A percentile compares a stretch with the other conserved stretches of the same genome.
These are phyloP conservation scores for Linnemannia elongata DNA, from an alignment of 192 early-diverging fungal species.

Conservation along the genomic window DNA sequence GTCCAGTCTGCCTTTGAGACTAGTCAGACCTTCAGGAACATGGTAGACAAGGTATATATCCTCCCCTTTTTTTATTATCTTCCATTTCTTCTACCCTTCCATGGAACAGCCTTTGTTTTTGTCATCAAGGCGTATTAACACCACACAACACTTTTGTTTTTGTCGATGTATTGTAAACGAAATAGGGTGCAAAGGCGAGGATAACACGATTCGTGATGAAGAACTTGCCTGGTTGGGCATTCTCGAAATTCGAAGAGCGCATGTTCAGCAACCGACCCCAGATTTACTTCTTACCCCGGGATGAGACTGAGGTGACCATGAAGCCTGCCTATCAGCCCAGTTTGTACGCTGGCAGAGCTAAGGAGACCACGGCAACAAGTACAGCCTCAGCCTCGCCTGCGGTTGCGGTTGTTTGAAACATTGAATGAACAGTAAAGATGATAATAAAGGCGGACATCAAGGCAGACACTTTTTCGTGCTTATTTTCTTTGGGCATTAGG, in stretches of 20 bases:
- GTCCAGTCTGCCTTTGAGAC: slow-evolving; percentile 9
- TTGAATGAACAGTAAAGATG: too few relatives aligned
- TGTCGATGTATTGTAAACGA: not conserved
- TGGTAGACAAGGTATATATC: not conserved
- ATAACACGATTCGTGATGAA: not conserved
- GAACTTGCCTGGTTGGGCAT: not conserved
- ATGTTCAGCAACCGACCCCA: not conserved
- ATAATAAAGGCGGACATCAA: too few relatives aligned
- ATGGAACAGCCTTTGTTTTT: too few relatives aligned
- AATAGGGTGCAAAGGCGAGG: not conserved
- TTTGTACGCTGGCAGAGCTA: not conserved
- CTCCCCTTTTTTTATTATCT: not conserved
- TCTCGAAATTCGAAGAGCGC: not conserved
- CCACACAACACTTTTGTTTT: too few relatives aligned
- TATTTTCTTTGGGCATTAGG: too few relatives aligned
- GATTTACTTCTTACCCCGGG: not conserved
- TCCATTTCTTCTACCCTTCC: not conserved
- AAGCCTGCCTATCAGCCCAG: not conserved
- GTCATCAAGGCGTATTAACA: too few relatives aligned
- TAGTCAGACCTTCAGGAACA: not conserved
- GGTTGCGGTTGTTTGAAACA: too few relatives aligned
- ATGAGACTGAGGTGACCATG: not conserved
- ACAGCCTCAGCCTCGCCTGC: too few relatives aligned
- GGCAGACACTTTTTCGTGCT: too few relatives aligned
- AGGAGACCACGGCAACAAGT: too few relatives aligned